These are phyloP conservation scores for Mortierella sp. DNA, from an alignment of 371 early-diverging fungal species.

Conservation along the genomic window DNA sequence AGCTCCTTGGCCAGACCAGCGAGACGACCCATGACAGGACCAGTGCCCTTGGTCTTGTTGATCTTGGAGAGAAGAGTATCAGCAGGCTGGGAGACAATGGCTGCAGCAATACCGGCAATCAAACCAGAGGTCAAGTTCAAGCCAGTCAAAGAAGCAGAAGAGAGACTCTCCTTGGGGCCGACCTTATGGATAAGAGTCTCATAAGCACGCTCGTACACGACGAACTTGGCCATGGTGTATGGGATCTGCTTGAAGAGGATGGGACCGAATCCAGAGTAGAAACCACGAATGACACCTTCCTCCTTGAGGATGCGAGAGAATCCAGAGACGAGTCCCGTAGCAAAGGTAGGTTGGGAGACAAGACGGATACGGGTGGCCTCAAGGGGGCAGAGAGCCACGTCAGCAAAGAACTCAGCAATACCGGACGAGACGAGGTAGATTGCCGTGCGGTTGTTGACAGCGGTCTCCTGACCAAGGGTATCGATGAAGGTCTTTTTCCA, in stretches of 20 bases:
- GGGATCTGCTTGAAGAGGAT: slow-evolving; percentile 78
- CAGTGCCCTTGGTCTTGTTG: slow-evolving; percentile 65
- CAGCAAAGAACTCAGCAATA: slow-evolving; percentile 91
- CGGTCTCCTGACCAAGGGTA: slow-evolving; percentile 74
- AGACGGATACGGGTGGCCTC: slow-evolving; percentile 80
- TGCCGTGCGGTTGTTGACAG: slow-evolving; percentile 78
- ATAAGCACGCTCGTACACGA: slow-evolving; percentile 80
- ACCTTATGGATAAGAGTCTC: slow-evolving; percentile 59
- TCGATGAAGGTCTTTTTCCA: slow-evolving; percentile 83
- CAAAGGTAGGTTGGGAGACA: slow-evolving; percentile 76
- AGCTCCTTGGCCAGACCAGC: slow-evolving; percentile 60
- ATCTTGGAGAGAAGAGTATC: slow-evolving; percentile 94
- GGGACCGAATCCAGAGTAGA: slow-evolving; percentile 79
- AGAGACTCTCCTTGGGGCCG: slow-evolving; percentile 64
- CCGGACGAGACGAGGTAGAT: slow-evolving; percentile 85
- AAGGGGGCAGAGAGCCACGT: slow-evolving; percentile 82
- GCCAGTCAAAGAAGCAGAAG: slow-evolving; percentile 64
- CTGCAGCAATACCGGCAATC: slow-evolving; percentile 92
- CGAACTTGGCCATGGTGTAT: slow-evolving; percentile 96
- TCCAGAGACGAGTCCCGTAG: slow-evolving; percentile 66
- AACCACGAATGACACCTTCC: slow-evolving; percentile 73
- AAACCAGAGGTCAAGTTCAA: slow-evolving; percentile 90
- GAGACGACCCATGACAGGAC: slow-evolving; percentile 64
- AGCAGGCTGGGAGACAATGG: slow-evolving; percentile 96
- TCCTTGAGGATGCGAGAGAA: slow-evolving; percentile 66